A percentile compares a stretch with the other conserved stretches of the same genome.
Conservation (phyloP, 352 stramenopile species). For the Phytophthora crassamura region DNA sequence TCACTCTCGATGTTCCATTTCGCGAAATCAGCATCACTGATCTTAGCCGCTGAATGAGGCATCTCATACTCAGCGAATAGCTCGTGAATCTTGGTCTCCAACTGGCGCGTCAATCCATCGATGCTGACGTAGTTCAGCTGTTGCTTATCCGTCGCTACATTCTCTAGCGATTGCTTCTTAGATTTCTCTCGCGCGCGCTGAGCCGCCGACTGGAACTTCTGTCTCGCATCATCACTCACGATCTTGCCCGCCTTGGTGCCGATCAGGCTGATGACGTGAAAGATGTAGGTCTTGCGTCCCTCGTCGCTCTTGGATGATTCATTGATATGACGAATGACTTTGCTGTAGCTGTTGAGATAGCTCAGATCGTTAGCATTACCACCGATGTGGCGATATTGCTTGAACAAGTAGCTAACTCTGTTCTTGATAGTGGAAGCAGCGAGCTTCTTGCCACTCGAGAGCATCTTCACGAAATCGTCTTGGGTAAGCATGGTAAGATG, state of each 20-base stretch:
- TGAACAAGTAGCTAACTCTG: neutral
- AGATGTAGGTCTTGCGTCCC: neutral
- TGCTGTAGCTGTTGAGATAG: neutral
- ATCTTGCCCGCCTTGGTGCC: neutral
- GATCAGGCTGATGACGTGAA: neutral
- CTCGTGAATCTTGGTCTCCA: too few relatives aligned
- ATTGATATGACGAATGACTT: neutral
- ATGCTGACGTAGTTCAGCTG: too few relatives aligned
- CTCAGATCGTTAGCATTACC: neutral
- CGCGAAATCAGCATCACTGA: neutral
- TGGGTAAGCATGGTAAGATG: neutral
- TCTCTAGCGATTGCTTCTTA: neutral
- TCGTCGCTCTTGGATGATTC: neutral
- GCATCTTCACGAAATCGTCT: conserved; percentile 4
- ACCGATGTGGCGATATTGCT: neutral
- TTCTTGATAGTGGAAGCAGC: neutral
- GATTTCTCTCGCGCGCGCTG: neutral
- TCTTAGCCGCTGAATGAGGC: too few relatives aligned
- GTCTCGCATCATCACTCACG: neutral
- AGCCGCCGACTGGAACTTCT: neutral
- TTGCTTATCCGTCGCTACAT: too few relatives aligned
- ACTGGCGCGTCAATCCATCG: too few relatives aligned
- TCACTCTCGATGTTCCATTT: neutral
- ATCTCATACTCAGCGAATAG: neutral
- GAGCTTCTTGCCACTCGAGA: neutral